A percentile compares a stretch with the other conserved stretches of the same genome.
Conservation (phyloP, 1,284 basidiomycete species). For the Leccinum huronense region DNA sequence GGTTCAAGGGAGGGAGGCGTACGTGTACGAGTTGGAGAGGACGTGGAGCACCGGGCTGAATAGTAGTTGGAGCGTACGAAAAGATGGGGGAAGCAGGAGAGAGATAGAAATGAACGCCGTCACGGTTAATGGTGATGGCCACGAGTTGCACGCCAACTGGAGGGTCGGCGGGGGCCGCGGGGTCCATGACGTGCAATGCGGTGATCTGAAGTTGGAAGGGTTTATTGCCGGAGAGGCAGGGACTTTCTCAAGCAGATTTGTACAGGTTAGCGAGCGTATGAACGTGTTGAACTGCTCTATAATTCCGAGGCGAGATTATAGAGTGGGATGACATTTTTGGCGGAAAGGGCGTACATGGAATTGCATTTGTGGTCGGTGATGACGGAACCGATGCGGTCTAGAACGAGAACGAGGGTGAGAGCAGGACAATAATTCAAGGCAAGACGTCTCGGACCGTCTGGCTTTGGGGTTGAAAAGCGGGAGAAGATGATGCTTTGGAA, state of each 20-base stretch:
- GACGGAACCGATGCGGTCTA: constrained; percentile 68
- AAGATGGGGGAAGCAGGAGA: too few relatives aligned
- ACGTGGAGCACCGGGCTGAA: too few relatives aligned
- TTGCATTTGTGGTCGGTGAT: constrained; percentile 64
- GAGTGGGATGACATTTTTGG: constrained; percentile 68
- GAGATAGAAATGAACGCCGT: too few relatives aligned
- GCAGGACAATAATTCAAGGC: constrained; percentile 2
- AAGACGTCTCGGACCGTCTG: constrained; percentile 51
- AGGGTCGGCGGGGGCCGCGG: constrained; percentile 56
- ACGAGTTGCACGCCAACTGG: constrained; percentile 70
- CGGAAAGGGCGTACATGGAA: constrained; percentile 73
- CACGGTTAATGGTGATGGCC: constrained; percentile 54
- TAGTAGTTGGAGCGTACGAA: too few relatives aligned
- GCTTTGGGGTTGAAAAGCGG: constrained; percentile 54
- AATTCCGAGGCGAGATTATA: constrained; percentile 56
- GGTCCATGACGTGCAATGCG: constrained; percentile 62
- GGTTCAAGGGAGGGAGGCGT: too few relatives aligned
- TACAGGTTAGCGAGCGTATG: constrained; percentile 69
- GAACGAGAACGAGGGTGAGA: constrained; percentile 13
- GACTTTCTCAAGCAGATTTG: constrained; percentile 70
- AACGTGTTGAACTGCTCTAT: constrained; percentile 59
- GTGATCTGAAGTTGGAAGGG: constrained; percentile 67
- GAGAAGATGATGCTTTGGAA: constrained; percentile 65
- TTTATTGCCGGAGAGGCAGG: constrained; percentile 69
- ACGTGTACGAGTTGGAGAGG: too few relatives aligned